These are phyloP conservation scores for Avena sativa DNA, from an alignment of 176 grass and related monocot genomes.

Conservation along the genomic window DNA sequence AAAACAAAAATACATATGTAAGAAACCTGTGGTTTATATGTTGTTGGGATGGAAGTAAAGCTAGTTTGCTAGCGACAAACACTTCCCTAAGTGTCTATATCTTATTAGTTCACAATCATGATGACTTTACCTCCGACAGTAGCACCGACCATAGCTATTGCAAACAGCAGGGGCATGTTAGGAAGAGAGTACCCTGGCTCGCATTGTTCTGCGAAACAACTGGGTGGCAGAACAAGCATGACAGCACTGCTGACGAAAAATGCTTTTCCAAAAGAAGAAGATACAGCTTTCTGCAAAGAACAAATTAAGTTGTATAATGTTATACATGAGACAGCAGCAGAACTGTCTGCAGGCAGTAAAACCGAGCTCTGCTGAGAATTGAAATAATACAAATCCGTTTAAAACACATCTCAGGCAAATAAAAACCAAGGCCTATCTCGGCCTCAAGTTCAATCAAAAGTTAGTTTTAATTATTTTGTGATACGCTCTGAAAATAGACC, in stretches of 20 bases:
- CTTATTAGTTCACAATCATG: not conserved
- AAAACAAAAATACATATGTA: conserved; percentile 7
- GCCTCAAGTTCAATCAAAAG: conserved; percentile 19
- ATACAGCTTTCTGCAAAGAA: conserved; percentile 55
- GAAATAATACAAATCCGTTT: not conserved
- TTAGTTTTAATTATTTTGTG: not conserved
- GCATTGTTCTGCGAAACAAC: conserved; percentile 80
- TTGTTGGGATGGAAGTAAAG: not conserved
- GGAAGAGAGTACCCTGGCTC: conserved; percentile 73
- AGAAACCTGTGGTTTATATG: not conserved
- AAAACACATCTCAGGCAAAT: not conserved
- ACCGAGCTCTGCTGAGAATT: not conserved
- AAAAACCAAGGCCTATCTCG: not conserved
- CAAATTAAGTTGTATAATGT: conserved; percentile 1
- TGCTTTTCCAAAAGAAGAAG: conserved; percentile 53
- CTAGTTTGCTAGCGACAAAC: conserved; percentile 7
- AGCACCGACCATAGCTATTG: conserved; percentile 93
- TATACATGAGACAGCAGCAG: conserved; percentile 26
- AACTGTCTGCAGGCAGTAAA: conserved; percentile 1
- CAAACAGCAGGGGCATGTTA: conserved; percentile 91
- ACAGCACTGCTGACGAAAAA: conserved; percentile 46
- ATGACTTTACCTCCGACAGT: conserved; percentile 86
- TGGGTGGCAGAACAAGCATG: conserved; percentile 56
- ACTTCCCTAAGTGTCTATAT: not conserved
- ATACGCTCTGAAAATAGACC: conserved; percentile 36